Base-by-base conservation (phyloP, 495 filamentous ascomycete species). In the Cercophora newfieldiana region DNA sequence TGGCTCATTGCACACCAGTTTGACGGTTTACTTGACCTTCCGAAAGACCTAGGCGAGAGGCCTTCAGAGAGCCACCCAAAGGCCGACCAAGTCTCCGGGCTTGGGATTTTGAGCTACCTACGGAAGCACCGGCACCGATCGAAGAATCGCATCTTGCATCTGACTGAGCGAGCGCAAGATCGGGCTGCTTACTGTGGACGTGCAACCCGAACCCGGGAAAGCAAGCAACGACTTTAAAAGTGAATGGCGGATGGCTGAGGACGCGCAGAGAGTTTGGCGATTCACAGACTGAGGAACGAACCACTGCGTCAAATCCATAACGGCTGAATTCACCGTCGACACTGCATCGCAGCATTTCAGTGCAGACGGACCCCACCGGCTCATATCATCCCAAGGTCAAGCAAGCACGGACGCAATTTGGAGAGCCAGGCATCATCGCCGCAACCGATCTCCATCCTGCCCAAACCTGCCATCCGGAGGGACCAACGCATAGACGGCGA, bases 311-410 rank as follows among this genome's bases (percentile, higher is more conserved):
- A 57, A 30, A 22, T 47, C 8, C 37, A 47, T 29, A 28, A 30
- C 54, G 54, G 54, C 54, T 57, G 54, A 57, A 57, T 57, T 57
- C 24, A 10, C 29, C 24, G 22, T 19, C 18, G 26, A n/a, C 26
- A 14, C 28, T 57, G 54, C 24, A 57, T 31, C 16, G 24, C 19
- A 53, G 6, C 50, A 24, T 18, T 3, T 24, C 19, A n/a, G 25
- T 26, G 22, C 54, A 57, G 54, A 25, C 28, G 54, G 22, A 44
- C 54, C 54, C 54, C 54, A 57, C 54, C 54, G 50, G 50, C 50
- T 53, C 50, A 53, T 53, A 53, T 53, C 50, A 26, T 24, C 50
- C 50, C 6, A 57, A 44, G 37, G 37, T 44, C 10, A 44, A 44
- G 37, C 37, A 44, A 44, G 37, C 37, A 44, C 37, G 37, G 37